Conservation (phyloP, 1,139 yeast genomes). For the Trichomonascaceae sp. region DNA sequence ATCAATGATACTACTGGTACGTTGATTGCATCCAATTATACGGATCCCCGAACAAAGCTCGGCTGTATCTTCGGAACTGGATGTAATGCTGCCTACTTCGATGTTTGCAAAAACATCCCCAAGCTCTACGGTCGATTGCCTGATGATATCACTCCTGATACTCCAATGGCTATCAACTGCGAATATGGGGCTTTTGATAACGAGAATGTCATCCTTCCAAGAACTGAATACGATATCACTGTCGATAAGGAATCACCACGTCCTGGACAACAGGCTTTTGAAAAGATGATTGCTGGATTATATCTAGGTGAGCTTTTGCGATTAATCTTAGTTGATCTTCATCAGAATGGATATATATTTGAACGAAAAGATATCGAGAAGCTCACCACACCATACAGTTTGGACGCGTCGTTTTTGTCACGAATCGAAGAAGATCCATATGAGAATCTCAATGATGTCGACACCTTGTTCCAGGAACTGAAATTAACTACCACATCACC, state of each 20-base stretch:
- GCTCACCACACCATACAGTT: constrained; percentile 54
- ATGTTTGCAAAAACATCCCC: constrained; percentile 64
- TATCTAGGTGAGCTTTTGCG: constrained; percentile 91
- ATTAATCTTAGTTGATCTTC: constrained; percentile 68
- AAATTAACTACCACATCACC: constrained; percentile 60
- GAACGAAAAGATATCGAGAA: constrained; percentile 58
- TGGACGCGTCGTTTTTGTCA: constrained; percentile 89
- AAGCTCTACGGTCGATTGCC: constrained; percentile 70
- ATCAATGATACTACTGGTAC: constrained; percentile 98
- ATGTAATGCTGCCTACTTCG: constrained; percentile 94
- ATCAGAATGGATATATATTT: constrained; percentile 62
- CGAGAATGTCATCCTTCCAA: constrained; percentile 70
- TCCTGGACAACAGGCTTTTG: constrained; percentile 94
- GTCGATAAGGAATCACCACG: constrained; percentile 88
- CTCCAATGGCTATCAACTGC: constrained; percentile 94
- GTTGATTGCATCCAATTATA: constrained; percentile 88
- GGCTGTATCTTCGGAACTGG: constrained; percentile 98
- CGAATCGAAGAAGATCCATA: constrained; percentile 84
- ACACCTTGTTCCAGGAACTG: constrained; percentile 56
- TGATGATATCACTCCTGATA: constrained; percentile 53
- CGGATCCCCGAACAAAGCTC: constrained; percentile 84
- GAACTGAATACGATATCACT: constrained; percentile 77
- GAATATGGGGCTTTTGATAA: constrained; percentile 98
- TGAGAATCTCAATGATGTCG: constrained; percentile 75
- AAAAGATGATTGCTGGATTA: constrained; percentile 96